These are phyloP conservation scores for Leptographium wingfieldii DNA, from an alignment of 2,329 filamentous ascomycete genomes.

Conservation along the genomic window DNA sequence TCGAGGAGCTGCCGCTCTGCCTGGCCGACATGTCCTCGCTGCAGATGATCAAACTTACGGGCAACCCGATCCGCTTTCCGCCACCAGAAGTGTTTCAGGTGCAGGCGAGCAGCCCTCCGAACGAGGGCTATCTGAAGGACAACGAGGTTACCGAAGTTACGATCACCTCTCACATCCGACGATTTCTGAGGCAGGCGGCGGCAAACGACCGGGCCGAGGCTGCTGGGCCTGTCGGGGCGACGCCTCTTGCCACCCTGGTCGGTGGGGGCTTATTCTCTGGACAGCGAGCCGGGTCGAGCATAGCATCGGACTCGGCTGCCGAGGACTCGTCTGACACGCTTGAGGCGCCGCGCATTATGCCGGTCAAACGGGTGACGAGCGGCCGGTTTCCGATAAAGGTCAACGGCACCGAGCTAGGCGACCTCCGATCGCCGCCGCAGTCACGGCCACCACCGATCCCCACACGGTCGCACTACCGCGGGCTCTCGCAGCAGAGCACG, in stretches of 20 bases:
- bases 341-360: slow-evolving; percentile 61
- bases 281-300: not conserved
- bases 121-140: slow-evolving; percentile 44
- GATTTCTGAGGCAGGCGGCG: slow-evolving; percentile 41
- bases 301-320: slow-evolving; percentile 34
- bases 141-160: slow-evolving; percentile 50
- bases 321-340: slow-evolving; percentile 60
- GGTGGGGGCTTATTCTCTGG: not conserved
- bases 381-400: slow-evolving; percentile 59
- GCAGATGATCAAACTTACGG: slow-evolving; percentile 79
- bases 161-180: slow-evolving; percentile 49
- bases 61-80: slow-evolving; percentile 74
- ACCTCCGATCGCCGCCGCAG: slow-evolving; percentile 54
- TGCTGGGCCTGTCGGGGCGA: slow-evolving; percentile 5
- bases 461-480: slow-evolving; percentile 67
- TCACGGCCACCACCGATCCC: slow-evolving; percentile 65
- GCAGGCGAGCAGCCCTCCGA: slow-evolving; percentile 40
- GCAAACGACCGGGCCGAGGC: slow-evolving; percentile 29
- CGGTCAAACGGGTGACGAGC: slow-evolving; percentile 46
- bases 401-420: slow-evolving; percentile 56
- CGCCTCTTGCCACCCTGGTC: not conserved
- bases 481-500: slow-evolving; percentile 54
- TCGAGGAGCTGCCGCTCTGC: slow-evolving; percentile 71
- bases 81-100: slow-evolving; percentile 55
- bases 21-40: slow-evolving; percentile 83